Evolutionary conservation across 805 yeast genomes (phyloP).

Genomic region (Monosporozyma yasuniensis): DNA sequence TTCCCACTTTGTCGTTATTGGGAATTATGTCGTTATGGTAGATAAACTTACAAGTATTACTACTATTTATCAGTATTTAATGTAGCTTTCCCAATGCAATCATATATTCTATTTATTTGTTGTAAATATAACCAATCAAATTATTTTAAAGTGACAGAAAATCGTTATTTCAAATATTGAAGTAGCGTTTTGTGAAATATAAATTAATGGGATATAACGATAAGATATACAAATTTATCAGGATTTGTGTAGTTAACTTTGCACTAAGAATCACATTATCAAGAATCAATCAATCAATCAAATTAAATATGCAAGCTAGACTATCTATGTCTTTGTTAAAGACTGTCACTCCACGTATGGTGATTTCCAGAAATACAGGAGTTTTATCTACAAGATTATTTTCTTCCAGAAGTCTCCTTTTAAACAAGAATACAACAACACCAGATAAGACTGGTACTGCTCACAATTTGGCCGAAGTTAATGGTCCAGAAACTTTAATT

Average conservation of each 20-base stretch:
- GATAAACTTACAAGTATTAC: conserved; percentile 15
- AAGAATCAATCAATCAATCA: not conserved
- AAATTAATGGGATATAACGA: too few species aligned
- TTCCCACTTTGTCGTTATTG: conserved; percentile 59
- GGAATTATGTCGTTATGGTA: conserved; percentile 52
- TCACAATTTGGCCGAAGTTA: conserved; percentile 61
- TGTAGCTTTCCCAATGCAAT: too few species aligned
- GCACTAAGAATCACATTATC: too few species aligned
- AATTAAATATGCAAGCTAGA: not conserved
- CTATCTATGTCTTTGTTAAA: not conserved
- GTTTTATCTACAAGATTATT: not conserved
- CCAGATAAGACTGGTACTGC: conserved; percentile 39
- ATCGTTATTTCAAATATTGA: not conserved
- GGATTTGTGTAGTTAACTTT: too few species aligned
- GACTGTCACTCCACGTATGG: not conserved
- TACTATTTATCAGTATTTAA: too few species aligned
- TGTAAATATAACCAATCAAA: not conserved
- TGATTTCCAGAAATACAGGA: not conserved
- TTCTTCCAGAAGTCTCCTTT: not conserved
- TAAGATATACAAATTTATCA: too few species aligned
- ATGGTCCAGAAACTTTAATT: conserved; percentile 65
- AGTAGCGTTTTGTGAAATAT: not conserved
- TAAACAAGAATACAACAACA: conserved; percentile 22
- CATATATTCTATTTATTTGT: not conserved
- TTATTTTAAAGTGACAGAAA: not conserved